These are phyloP conservation scores for Ceriops decandra DNA, from an alignment of 345 rosid genomes.

Conservation along the genomic window DNA sequence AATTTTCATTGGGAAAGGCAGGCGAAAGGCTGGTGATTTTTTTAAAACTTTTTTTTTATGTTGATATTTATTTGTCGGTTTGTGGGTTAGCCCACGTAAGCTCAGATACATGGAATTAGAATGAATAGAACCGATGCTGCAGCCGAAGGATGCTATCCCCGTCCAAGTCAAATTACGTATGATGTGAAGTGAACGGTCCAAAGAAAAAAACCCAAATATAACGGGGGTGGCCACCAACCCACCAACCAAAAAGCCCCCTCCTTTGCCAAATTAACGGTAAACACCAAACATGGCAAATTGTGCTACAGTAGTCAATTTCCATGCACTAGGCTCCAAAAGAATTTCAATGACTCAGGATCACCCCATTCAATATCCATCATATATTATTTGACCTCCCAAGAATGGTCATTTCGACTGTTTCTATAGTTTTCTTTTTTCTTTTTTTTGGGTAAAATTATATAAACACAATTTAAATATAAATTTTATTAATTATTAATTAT, in stretches of 20 bases:
- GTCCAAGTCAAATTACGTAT: constrained; percentile 3
- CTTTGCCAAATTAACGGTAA: not conserved
- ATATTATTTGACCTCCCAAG: constrained; percentile 16
- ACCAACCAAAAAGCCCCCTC: not conserved
- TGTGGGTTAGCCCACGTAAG: not conserved
- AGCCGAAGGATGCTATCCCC: constrained; percentile 10
- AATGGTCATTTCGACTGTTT: not conserved
- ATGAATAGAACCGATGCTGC: not conserved
- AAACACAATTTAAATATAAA: too few relatives aligned
- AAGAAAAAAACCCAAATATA: not conserved
- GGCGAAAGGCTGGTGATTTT: not conserved
- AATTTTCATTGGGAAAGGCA: not conserved
- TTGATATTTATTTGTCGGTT: constrained; percentile 11
- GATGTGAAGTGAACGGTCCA: not conserved
- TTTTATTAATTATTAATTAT: too few relatives aligned
- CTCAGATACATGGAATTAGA: constrained; percentile 4
- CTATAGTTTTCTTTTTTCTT: not conserved
- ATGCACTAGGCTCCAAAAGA: not conserved
- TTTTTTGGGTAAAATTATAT: too few relatives aligned
- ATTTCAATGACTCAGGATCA: not conserved
- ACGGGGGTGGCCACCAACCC: constrained; percentile 10
- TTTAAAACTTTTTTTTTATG: too few relatives aligned
- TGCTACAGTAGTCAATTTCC: not conserved
- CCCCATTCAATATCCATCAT: constrained; percentile 7
- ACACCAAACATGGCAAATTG: constrained; percentile 5